Conservation (phyloP, 2,329 filamentous ascomycete genomes). For the Xylariaceae sp. region DNA sequence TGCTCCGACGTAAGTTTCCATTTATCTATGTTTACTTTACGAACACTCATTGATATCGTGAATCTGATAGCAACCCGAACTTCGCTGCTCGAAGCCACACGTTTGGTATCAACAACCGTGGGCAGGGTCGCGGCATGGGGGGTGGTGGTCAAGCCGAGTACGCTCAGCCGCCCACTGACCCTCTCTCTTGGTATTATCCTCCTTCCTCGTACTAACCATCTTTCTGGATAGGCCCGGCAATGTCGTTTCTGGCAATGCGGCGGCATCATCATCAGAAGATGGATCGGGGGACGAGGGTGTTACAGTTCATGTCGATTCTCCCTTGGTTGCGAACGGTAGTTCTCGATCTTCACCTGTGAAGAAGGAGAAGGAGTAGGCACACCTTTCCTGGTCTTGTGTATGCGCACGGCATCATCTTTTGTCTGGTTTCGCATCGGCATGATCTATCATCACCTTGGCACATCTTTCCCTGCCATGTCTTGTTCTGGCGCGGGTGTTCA, state of each 20-base stretch:
- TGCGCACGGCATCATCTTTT: conserved; percentile 34
- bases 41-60: conserved; percentile 11
- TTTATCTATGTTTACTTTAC: conserved; percentile 8
- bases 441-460: conserved; percentile 38
- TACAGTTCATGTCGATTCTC: conserved; percentile 61
- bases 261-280: conserved; percentile 53
- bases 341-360: conserved; percentile 58
- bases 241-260: conserved; percentile 48
- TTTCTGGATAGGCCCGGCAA: conserved; percentile 51
- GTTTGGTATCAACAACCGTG: conserved; percentile 24
- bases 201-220: conserved; percentile 38
- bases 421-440: conserved; percentile 39
- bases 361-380: conserved; percentile 47
- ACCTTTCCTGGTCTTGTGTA: conserved; percentile 29
- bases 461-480: conserved; percentile 32
- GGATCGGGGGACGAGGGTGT: conserved; percentile 58
- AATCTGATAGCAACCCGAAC: conserved; percentile 21
- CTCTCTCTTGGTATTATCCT: background rate
- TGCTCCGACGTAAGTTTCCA: conserved; percentile 30
- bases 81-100: conserved; percentile 24
- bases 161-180: conserved; percentile 24
- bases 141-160: conserved; percentile 32
- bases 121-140: conserved; percentile 28
- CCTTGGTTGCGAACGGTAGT: conserved; percentile 51
- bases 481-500: conserved; percentile 30